Conservation (phyloP, 192 early-diverging fungal genomes). For the Diversispora epigaea region DNA sequence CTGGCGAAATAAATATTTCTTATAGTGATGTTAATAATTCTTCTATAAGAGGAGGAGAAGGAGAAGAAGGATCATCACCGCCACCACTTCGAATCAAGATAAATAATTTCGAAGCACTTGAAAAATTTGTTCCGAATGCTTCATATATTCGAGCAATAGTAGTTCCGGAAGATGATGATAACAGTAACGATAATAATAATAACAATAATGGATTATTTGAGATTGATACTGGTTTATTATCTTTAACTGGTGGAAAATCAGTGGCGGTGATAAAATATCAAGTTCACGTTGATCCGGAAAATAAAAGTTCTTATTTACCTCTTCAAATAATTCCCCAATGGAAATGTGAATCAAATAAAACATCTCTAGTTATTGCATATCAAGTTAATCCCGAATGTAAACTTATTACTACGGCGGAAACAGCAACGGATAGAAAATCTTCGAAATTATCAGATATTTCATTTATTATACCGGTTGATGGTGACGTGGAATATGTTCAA, state of each 20-base stretch:
- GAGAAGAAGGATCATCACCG: neutral
- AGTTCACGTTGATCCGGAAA: constrained; percentile 36
- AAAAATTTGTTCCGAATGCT: constrained; percentile 41
- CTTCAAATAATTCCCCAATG: constrained; percentile 47
- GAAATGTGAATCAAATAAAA: constrained; percentile 54
- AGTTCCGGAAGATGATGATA: neutral
- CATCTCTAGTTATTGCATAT: constrained; percentile 51
- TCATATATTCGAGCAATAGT: constrained; percentile 38
- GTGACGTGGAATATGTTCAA: constrained; percentile 46
- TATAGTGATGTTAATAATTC: constrained; percentile 30
- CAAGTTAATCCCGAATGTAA: constrained; percentile 41
- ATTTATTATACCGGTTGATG: constrained; percentile 50
- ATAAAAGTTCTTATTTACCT: constrained; percentile 35
- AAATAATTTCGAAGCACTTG: constrained; percentile 36
- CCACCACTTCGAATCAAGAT: constrained; percentile 7
- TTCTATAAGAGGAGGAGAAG: neutral
- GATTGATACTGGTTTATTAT: constrained; percentile 41
- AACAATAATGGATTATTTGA: constrained; percentile 36
- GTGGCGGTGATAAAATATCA: constrained; percentile 46
- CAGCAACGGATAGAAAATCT: neutral
- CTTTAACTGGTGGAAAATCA: constrained; percentile 20
- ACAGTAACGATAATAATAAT: no score
- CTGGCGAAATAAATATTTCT: constrained; percentile 48
- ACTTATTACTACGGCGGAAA: constrained; percentile 10
- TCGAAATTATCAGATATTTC: constrained; percentile 42